Conservation (phyloP, 2,329 filamentous ascomycete species). For the Stagonosporopsis vannaccii region DNA sequence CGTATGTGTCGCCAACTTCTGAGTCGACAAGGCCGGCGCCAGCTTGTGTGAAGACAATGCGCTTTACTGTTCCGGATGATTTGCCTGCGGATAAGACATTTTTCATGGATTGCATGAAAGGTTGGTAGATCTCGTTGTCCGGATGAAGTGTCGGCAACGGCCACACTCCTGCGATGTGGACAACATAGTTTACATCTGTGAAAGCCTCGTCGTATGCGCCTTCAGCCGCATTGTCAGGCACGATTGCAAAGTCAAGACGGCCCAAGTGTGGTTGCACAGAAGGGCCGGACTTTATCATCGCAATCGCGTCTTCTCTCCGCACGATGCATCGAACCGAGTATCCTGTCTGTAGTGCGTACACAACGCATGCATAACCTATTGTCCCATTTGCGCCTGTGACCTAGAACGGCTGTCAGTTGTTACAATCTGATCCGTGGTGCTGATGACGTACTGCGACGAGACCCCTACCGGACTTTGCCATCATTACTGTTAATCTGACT, state of each 20-base stretch:
- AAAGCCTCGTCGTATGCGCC: constrained; percentile 42
- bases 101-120: constrained; percentile 43
- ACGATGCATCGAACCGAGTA: constrained; percentile 47
- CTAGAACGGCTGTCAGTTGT: constrained; percentile 22
- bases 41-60: constrained; percentile 46
- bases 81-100: constrained; percentile 38
- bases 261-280: constrained; percentile 35
- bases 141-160: constrained; percentile 42
- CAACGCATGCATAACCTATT: constrained; percentile 41
- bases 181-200: constrained; percentile 31
- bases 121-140: constrained; percentile 43
- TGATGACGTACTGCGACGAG: constrained; percentile 35
- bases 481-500: constrained; percentile 11
- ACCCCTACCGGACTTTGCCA: constrained; percentile 20
- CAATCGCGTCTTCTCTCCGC: constrained; percentile 37
- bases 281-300: constrained; percentile 32
- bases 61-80: constrained; percentile 32
- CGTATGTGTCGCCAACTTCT: constrained; percentile 42
- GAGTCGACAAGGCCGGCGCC: constrained; percentile 43
- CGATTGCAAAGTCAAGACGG: constrained; percentile 34
- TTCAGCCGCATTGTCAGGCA: constrained; percentile 37
- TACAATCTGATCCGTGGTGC: not conserved
- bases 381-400: constrained; percentile 48
- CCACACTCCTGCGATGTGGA: constrained; percentile 47
- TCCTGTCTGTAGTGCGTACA: constrained; percentile 35